Evolutionary conservation across 2,329 filamentous ascomycete species (phyloP).

Genomic region (Beauveria sp.): DNA sequence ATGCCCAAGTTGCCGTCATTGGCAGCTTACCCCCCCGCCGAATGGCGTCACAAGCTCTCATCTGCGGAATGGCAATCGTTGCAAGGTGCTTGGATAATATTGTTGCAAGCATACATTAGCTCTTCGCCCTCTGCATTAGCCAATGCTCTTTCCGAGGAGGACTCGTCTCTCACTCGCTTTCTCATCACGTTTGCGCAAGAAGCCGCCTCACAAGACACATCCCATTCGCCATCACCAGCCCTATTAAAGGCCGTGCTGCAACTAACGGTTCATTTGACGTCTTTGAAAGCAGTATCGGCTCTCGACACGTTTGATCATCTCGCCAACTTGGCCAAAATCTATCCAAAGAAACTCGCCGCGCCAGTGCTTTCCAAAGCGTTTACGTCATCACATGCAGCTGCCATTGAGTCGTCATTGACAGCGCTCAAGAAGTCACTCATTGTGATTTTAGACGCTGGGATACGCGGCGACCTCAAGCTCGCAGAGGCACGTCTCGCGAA

Average conservation of each 20-base stretch:
- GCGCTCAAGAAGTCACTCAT: slow-evolving; percentile 55
- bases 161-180: slow-evolving; percentile 50
- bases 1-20: slow-evolving; percentile 58
- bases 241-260: slow-evolving; percentile 60
- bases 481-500: slow-evolving; percentile 48
- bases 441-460: slow-evolving; percentile 52
- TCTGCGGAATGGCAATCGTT: slow-evolving; percentile 70
- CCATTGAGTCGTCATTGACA: slow-evolving; percentile 48
- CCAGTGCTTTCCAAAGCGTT: slow-evolving; percentile 44
- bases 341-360: slow-evolving; percentile 53
- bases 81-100: slow-evolving; percentile 65
- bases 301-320: slow-evolving; percentile 62
- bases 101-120: slow-evolving; percentile 58
- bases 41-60: slow-evolving; percentile 58
- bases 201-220: slow-evolving; percentile 30
- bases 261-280: slow-evolving; percentile 51
- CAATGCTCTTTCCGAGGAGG: slow-evolving; percentile 42
- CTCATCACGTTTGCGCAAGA: slow-evolving; percentile 60
- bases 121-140: slow-evolving; percentile 49
- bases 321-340: slow-evolving; percentile 58
- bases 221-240: slow-evolving; percentile 25
- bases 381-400: slow-evolving; percentile 35
- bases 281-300: slow-evolving; percentile 27
- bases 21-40: slow-evolving; percentile 66
- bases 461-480: slow-evolving; percentile 45